A percentile compares a stretch with the other conserved stretches of the same genome.
These are phyloP conservation scores for Cryptococcus maquisensis DNA, from an alignment of 1,284 basidiomycete species.

Conservation along the genomic window DNA sequence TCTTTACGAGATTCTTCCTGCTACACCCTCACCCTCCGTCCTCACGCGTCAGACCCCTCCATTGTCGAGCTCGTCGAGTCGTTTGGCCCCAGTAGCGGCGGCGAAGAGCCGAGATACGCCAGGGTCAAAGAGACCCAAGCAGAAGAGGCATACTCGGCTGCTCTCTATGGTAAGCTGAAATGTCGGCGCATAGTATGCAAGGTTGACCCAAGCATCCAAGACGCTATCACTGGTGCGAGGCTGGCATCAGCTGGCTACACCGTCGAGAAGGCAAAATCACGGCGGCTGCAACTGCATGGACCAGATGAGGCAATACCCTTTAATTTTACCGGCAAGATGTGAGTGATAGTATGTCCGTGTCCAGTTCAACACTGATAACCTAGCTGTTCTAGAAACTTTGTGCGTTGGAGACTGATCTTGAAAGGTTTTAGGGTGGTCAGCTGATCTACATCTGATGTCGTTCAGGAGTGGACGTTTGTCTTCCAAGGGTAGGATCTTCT, in stretches of 20 bases:
- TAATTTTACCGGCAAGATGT: slow-evolving; percentile 43
- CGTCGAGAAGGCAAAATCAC: slow-evolving; percentile 32
- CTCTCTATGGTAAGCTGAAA: slow-evolving; percentile 34
- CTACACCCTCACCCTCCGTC: slow-evolving; percentile 32
- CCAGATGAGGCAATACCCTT: slow-evolving; percentile 43
- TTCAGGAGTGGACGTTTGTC: slow-evolving; percentile 44
- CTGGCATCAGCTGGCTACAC: slow-evolving; percentile 36
- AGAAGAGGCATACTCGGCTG: slow-evolving; percentile 33
- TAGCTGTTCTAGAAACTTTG: slow-evolving; percentile 20
- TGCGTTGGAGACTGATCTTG: not conserved
- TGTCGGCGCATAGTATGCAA: not conserved
- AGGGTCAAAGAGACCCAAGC: slow-evolving; percentile 26
- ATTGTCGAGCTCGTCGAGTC: slow-evolving; percentile 33
- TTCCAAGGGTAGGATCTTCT: slow-evolving; percentile 38
- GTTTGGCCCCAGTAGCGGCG: not conserved
- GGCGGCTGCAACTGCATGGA: slow-evolving; percentile 42
- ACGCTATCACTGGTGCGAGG: slow-evolving; percentile 37
- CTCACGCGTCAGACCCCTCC: slow-evolving; percentile 14
- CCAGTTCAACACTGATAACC: not conserved
- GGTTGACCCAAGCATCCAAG: slow-evolving; percentile 10
- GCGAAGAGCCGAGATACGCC: slow-evolving; percentile 26
- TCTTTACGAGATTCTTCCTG: slow-evolving; percentile 37
- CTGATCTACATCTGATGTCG: not conserved
- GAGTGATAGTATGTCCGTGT: slow-evolving; percentile 11
- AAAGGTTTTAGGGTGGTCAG: slow-evolving; percentile 6